Conservation (phyloP, 352 stramenopile genomes). For the Phytophthora multivora region DNA sequence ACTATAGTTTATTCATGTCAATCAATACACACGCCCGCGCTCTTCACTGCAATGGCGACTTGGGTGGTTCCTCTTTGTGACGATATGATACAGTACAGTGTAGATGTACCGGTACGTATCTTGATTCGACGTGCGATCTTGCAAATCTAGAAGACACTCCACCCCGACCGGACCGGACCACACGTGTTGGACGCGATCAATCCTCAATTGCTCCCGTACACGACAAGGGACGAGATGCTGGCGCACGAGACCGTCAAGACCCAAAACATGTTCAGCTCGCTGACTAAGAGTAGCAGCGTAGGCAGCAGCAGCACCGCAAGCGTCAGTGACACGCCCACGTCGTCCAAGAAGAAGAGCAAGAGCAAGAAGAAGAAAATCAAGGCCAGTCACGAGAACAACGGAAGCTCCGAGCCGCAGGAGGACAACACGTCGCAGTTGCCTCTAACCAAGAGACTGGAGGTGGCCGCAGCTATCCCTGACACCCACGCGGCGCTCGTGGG, state of each 20-base stretch:
- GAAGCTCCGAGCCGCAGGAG: neutral
- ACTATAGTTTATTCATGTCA: conserved; percentile 48
- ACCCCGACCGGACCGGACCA: neutral
- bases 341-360: conserved; percentile 33
- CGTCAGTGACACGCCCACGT: conserved; percentile 17
- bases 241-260: conserved; percentile 40
- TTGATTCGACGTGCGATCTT: conserved; percentile 7
- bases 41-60: neutral
- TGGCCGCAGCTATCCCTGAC: conserved; percentile 68
- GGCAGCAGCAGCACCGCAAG: conserved; percentile 29
- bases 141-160: conserved; percentile 30
- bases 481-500: conserved; percentile 75
- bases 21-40: conserved; percentile 12
- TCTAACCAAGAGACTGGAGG: conserved; percentile 60
- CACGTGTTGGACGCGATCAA: neutral
- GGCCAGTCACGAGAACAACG: conserved; percentile 5
- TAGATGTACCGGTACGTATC: no score
- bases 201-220: neutral
- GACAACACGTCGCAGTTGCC: conserved; percentile 52
- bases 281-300: conserved; percentile 29
- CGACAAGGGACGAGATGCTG: conserved; percentile 25
- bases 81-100: no score
- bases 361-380: conserved; percentile 41
- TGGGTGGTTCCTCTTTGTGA: neutral
- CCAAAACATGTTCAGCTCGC: conserved; percentile 45